Percentiles rank a stretch among this genome's conserved stretches.
These are phyloP conservation scores for Mycena floridula DNA, from an alignment of 768 basidiomycete species.

Conservation along the genomic window DNA sequence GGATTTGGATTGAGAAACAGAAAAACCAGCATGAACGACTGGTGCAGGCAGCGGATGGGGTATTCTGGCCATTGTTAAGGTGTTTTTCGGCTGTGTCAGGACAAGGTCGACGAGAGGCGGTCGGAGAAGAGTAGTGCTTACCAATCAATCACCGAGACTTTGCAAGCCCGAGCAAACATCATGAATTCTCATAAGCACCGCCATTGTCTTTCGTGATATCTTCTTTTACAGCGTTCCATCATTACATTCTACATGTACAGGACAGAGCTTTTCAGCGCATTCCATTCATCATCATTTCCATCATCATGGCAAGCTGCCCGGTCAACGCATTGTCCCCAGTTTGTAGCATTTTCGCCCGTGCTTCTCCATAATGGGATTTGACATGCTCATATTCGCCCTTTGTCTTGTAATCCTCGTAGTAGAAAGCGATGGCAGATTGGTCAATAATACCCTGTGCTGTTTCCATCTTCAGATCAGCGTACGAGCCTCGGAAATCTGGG, in stretches of 20 bases:
- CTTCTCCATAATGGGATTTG: conserved; percentile 9
- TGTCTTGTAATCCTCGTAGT: conserved; percentile 7
- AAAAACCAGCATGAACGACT: conserved; percentile 64
- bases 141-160: too few relatives aligned
- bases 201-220: too few relatives aligned
- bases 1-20: conserved; percentile 74
- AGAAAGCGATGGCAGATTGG: conserved; percentile 4
- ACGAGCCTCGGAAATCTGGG: not conserved
- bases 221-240: too few relatives aligned
- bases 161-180: too few relatives aligned
- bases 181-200: too few relatives aligned
- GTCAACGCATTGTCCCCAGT: conserved; percentile 1
- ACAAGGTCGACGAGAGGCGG: too few relatives aligned
- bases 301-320: conserved; percentile 1
- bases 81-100: too few relatives aligned
- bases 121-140: too few relatives aligned
- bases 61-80: conserved; percentile 47
- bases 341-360: conserved; percentile 8
- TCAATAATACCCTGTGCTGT: conserved; percentile 3
- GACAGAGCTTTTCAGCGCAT: too few relatives aligned
- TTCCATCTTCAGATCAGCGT: conserved; percentile 2
- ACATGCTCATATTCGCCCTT: conserved; percentile 7
- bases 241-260: too few relatives aligned
- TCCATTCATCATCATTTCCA: not conserved
- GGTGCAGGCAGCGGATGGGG: conserved; percentile 69